These are phyloP conservation scores for Monosporascus sp. DNA, from an alignment of 2,329 filamentous ascomycete species.

Conservation along the genomic window DNA sequence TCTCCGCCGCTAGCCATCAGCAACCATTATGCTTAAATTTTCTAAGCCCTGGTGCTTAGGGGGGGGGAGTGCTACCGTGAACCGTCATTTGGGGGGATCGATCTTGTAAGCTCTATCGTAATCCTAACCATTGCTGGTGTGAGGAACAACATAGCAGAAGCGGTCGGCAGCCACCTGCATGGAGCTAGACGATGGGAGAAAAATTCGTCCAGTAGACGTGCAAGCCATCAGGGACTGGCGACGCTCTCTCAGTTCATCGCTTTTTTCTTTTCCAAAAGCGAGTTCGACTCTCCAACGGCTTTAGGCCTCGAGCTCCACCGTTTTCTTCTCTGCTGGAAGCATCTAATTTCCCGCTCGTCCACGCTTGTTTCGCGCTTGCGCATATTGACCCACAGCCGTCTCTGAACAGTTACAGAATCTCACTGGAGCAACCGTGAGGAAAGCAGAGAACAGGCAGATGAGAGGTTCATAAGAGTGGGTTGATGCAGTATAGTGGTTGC, in stretches of 20 bases:
- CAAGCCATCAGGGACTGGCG: too few species aligned
- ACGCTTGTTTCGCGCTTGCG: conserved; percentile 10
- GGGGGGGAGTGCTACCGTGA: too few species aligned
- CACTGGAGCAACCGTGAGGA: background rate
- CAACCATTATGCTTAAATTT: background rate
- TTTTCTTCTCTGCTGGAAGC: conserved; percentile 5
- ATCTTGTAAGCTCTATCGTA: too few species aligned
- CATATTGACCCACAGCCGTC: conserved; percentile 1
- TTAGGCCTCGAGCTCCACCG: conserved; percentile 1
- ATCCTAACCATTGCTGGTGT: too few species aligned
- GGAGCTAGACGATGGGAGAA: too few species aligned
- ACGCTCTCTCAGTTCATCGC: too few species aligned
- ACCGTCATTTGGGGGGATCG: too few species aligned
- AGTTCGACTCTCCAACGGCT: background rate
- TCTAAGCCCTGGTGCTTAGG: too few species aligned
- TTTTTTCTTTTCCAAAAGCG: too few species aligned
- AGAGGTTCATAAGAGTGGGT: background rate
- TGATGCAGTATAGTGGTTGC: background rate
- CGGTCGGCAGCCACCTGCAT: too few species aligned
- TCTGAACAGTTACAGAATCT: background rate
- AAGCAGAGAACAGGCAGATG: background rate
- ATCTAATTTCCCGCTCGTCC: conserved; percentile 13
- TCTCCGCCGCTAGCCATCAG: background rate
- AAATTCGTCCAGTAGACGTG: too few species aligned
- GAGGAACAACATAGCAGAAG: too few species aligned